Evolutionary conservation across 1,139 yeast genomes (phyloP), one percentile per base, ranked within the genome.

Genomic region (Candida sanyaensis): DNA sequence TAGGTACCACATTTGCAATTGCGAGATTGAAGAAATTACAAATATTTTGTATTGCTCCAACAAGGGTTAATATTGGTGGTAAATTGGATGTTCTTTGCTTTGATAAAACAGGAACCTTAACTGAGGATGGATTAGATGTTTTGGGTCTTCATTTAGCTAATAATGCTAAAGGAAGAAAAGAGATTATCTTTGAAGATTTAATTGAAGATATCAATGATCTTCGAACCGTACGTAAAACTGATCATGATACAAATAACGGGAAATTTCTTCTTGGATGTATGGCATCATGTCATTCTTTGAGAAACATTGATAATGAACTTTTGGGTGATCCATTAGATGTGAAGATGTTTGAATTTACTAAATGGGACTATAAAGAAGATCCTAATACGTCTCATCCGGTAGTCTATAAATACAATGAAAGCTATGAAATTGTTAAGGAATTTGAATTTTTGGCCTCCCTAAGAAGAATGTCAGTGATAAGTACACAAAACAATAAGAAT

Each of bases 71-170:
- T 62, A 85, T 93, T 29, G 97, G 97, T 33, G 99, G 99, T 4
- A 91, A 93, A 59, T 65, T 95, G 27, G 98, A 93, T 62, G 82
- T 89, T 2, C 75, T 91, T 61, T 90, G 97, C 60, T 93, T 95
- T 67, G 99, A 93, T 69, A 93, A 93, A 63, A 93, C 99, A 0
- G 99, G 99, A 1, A 93, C 99, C 0, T 73, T 93, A 55, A 93
- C 99, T 0, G 99, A 93, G 63, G 99, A 93, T 64, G 99, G 98
- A 0, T 73, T 93, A 43, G 98, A 92, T 64, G 90, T 95, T 6
- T 75, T 91, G 59, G 99, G 99, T 3, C 83, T 92, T 12, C 96
- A 89, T 59, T 68, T 86, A 6, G 77, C 81, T 1, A 72, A 77
- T 40, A 77, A 78, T 50, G 83, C 81, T 1, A 52, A 55, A 10